Base-by-base conservation (phyloP, 164 flowering plant species). In the Vitis labrusca region DNA sequence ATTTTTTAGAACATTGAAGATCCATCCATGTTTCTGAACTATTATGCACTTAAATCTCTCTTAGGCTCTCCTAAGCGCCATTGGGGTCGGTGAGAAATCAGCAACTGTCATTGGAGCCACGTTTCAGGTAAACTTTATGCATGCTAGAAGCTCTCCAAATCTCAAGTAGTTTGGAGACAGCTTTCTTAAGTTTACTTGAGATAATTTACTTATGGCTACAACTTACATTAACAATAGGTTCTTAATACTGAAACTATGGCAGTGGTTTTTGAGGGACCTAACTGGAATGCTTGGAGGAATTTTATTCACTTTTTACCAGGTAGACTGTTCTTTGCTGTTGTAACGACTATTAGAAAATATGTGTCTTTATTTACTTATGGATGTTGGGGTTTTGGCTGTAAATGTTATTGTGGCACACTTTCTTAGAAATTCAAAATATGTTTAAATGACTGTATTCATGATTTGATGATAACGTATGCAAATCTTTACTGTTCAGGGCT, bases 231-330 rank as follows among this genome's bases (percentile, higher is more conserved):
- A 64, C n/a, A 55, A 11, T 14, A 27, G 56, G n/a, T 50, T 63
- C 67, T 61, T 9, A 55, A 14, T 27, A 30, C 55, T 72, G 59
- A 67, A 71, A 60, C 47, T 76, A 44, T 70, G 62, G 57, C 86
- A 95, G 99, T 95, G 99, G 99, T 95, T 95, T 77, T 74, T 95
- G 85, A 87, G 99, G 84, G 99, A 95, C 77, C 77, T 95, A 60
- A 88, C 97, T 52, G 99, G 99, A 79, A 95, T 95, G 99, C 89
- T 95, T 73, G 99, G 99, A 72, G 98, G 99, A 61, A 78, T 95
- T 56, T 77, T 93, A 56, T 95, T 95, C 87, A 95, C 99, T 53
- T 93, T 85, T 79, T 91, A 89, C 75, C 98, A 93, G 98, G 99
- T 91, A 56, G 19, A 65, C 37, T 62, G 12, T 67, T n/a, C 27